A percentile compares a stretch with the other conserved stretches of the same genome.
Evolutionary conservation across 2,329 filamentous ascomycete species (phyloP).

Genomic region (Verticillium isaacii): DNA sequence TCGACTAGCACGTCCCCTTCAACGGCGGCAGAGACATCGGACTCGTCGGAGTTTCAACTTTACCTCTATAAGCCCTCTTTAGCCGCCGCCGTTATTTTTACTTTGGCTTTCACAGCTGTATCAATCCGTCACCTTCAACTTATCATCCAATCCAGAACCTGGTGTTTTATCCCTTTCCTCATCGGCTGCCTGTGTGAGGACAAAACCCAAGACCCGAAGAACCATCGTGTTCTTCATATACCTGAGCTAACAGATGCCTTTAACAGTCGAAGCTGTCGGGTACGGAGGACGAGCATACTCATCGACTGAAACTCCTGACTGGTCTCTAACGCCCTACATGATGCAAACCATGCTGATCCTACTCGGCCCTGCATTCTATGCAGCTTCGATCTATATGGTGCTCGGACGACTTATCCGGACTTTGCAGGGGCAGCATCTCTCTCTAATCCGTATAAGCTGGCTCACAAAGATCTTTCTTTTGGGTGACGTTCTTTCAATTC

Average conservation of each 20-base stretch:
- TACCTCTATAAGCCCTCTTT: background rate
- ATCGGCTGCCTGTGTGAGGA: too few species aligned
- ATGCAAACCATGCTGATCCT: conserved; percentile 38
- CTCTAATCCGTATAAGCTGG: conserved; percentile 29
- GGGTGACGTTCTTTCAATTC: conserved; percentile 44
- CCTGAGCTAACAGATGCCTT: too few species aligned
- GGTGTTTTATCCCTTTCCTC: too few species aligned
- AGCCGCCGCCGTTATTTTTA: background rate
- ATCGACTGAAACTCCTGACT: conserved; percentile 29
- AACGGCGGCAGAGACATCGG: too few species aligned
- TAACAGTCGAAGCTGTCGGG: too few species aligned
- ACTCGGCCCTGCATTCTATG: conserved; percentile 40
- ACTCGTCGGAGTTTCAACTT: too few species aligned
- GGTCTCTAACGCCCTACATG: conserved; percentile 30
- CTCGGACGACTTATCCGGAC: conserved; percentile 22
- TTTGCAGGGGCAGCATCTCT: conserved; percentile 1
- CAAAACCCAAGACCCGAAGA: too few species aligned
- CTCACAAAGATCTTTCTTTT: conserved; percentile 51
- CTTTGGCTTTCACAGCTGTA: background rate
- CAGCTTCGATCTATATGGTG: conserved; percentile 47
- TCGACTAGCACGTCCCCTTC: too few species aligned
- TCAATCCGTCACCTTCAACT: background rate
- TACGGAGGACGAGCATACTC: too few species aligned
- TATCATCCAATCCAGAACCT: too few species aligned
- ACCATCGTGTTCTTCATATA: too few species aligned